Evolutionary conservation across 352 stramenopile genomes (phyloP), one percentile per base, ranked within the genome.

Genomic region (Pythium rishiriense): DNA sequence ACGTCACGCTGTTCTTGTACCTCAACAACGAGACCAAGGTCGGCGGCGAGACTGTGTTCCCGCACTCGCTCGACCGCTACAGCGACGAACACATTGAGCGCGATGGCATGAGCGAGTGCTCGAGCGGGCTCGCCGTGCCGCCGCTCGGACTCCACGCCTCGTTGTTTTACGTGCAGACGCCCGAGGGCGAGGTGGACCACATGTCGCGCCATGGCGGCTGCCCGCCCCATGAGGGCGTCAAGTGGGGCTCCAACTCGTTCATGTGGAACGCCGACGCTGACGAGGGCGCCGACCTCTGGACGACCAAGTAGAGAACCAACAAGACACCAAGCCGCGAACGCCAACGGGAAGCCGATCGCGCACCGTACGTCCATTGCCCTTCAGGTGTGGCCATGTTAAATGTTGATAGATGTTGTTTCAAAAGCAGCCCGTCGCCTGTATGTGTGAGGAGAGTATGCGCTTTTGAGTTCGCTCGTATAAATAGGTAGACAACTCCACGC

Each of bases 11-110:
- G 6, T 98, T 99, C 69, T 81, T 98, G 56, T 99, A 99, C 76
- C 76, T 99, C 37, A 98, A 90, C 73, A 96, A 98, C 70, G 87
- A 99, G 54, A 90, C 88, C 54, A 94, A 98, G 64, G 50, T 91
- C 21, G 97, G 97, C 17, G 97, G 97, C 28, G 92, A 99, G 74
- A 99, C 97, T 0, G 93, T 99, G n/a, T 99, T 99, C 76, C 97
- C 85, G n/a, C 88, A 85, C 70, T 93, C 85, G 48, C 64, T 86
- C 17, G 87, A 94, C 28, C 72, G 84, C 14, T 91, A 81, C 64
- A 87, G 66, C 49, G 74, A 90, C 45, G 81, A 91, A 41, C 45
- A 68, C 17, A 94, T 96, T 48, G 65, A 87, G 37, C 84, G 87
- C 43, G 74, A 70, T 9, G 87, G 87, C 45, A 96, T 94, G 87